phyloP scores from a whole-genome alignment of 2,329 filamentous ascomycete species.

The Fusarium acutatum region DNA sequence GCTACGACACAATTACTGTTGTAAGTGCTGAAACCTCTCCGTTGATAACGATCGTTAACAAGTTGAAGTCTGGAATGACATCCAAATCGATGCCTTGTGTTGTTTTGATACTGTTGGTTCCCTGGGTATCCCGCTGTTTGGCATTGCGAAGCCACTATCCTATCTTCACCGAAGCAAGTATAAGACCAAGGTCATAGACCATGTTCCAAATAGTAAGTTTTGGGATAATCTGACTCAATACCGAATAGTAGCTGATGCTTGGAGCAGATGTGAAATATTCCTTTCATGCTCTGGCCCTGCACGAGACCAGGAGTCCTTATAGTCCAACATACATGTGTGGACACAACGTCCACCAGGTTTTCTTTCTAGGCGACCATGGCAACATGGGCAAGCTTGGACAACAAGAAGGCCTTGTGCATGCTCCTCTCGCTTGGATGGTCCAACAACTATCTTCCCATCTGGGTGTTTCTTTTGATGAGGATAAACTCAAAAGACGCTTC shows the following conservation, averaged over 20 bases:
- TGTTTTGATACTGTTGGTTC: not conserved
- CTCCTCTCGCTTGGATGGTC: not conserved
- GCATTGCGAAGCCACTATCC: not conserved
- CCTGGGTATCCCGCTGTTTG: not conserved
- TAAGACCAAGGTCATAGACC: not conserved
- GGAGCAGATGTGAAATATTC: not conserved
- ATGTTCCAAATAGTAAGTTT: not conserved
- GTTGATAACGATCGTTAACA: accelerated
- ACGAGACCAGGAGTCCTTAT: not conserved
- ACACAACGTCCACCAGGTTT: not conserved
- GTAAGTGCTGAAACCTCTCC: not conserved
- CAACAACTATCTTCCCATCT: not conserved
- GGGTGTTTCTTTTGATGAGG: not conserved
- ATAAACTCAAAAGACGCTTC: not conserved
- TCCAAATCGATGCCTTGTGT: not conserved
- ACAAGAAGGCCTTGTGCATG: not conserved
- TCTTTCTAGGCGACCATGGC: not conserved
- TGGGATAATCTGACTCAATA: accelerated
- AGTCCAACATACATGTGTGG: not conserved
- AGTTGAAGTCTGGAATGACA: not conserved
- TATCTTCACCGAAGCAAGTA: not conserved
- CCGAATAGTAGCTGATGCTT: not conserved
- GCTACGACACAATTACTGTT: not conserved
- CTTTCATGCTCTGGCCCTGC: not conserved
- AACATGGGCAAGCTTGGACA: not conserved